Conservation (phyloP, 2,329 filamentous ascomycete genomes). For the Escovopsis weberi region DNA sequence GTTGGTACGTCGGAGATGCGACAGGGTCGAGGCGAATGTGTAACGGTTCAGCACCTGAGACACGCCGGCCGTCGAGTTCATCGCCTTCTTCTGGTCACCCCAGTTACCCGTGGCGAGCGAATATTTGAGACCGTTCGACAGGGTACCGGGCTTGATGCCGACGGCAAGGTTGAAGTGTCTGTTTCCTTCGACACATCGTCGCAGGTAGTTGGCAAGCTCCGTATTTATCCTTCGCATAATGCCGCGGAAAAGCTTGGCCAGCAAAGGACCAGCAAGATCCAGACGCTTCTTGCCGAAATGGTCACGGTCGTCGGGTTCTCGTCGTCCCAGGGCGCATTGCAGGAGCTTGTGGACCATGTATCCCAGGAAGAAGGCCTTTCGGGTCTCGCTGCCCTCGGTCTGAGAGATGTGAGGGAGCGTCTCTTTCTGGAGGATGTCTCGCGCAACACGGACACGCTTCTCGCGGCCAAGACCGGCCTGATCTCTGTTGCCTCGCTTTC, state of each 20-base stretch:
- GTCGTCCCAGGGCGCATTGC: slow-evolving; percentile 81
- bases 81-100: slow-evolving; percentile 98
- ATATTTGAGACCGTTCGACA: slow-evolving; percentile 92
- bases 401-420: slow-evolving; percentile 94
- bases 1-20: slow-evolving; percentile 92
- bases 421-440: slow-evolving; percentile 94
- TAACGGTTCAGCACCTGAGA: slow-evolving; percentile 97
- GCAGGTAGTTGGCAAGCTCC: slow-evolving; percentile 81
- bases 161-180: slow-evolving; percentile 82
- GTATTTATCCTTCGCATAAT: slow-evolving; percentile 84
- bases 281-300: slow-evolving; percentile 98
- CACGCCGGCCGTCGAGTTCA: slow-evolving; percentile 87
- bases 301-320: slow-evolving; percentile 92
- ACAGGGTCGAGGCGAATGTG: slow-evolving; percentile 90
- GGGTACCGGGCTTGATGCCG: slow-evolving; percentile 78
- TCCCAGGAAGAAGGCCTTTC: slow-evolving; percentile 94
- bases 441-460: slow-evolving; percentile 80
- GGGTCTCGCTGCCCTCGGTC: slow-evolving; percentile 81
- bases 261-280: slow-evolving; percentile 82
- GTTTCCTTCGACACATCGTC: slow-evolving; percentile 79
- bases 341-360: slow-evolving; percentile 98
- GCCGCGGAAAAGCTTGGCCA: slow-evolving; percentile 90
- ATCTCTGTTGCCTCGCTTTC: slow-evolving; percentile 63
- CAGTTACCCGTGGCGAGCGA: slow-evolving; percentile 96
- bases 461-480: slow-evolving; percentile 55